These are phyloP conservation scores for Tylopilus intermedius DNA, from an alignment of 768 basidiomycete genomes.

Conservation along the genomic window DNA sequence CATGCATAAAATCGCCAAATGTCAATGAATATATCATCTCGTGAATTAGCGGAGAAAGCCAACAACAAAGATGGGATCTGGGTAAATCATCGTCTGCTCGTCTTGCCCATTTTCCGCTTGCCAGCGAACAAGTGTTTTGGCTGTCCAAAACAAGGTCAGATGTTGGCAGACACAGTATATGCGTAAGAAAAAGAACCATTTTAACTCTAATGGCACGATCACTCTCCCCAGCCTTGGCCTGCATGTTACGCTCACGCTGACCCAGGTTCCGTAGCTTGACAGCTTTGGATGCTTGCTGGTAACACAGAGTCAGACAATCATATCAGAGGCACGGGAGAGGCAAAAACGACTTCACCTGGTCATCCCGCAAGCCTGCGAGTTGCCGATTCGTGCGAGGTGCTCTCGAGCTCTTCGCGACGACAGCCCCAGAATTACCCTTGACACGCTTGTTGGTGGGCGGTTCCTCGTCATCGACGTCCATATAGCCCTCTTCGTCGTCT, in stretches of 20 bases:
- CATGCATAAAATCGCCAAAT: background rate
- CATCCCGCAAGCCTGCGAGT: constrained; percentile 74
- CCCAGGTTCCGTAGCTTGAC: constrained; percentile 79
- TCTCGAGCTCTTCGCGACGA: constrained; percentile 45
- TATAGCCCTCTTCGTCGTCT: constrained; percentile 43
- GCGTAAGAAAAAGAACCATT: constrained; percentile 57
- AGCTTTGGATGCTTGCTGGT: constrained; percentile 75
- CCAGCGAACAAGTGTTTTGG: constrained; percentile 85
- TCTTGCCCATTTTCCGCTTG: constrained; percentile 82
- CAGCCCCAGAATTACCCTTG: constrained; percentile 59
- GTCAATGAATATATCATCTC: background rate
- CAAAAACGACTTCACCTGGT: constrained; percentile 40
- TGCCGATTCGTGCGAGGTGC: constrained; percentile 69
- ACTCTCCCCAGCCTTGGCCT: constrained; percentile 86
- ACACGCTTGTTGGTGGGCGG: constrained; percentile 51
- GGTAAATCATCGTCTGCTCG: constrained; percentile 55
- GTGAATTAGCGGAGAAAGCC: background rate
- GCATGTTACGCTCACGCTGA: constrained; percentile 81
- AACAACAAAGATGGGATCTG: background rate
- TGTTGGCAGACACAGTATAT: background rate
- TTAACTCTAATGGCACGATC: constrained; percentile 78
- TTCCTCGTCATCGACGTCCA: constrained; percentile 52
- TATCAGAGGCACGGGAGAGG: background rate
- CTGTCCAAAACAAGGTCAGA: constrained; percentile 35
- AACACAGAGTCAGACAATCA: background rate